Evolutionary conservation across 345 rosid genomes (phyloP).

Genomic region (Arabidopsis arenosa): DNA sequence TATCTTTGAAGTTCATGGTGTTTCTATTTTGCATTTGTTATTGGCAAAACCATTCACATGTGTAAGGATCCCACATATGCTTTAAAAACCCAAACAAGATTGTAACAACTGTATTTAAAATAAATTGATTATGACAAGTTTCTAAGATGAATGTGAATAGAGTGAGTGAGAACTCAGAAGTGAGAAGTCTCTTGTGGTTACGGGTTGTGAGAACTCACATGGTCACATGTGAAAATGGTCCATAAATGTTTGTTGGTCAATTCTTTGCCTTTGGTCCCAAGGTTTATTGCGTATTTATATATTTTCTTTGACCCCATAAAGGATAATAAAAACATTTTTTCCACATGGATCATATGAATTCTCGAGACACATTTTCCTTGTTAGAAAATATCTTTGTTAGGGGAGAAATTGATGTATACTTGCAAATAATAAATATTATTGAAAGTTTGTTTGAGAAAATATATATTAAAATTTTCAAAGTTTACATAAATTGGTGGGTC

Average conservation of each 20-base stretch:
- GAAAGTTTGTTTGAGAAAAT: background rate
- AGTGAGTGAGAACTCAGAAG: constrained; percentile 21
- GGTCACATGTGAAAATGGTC: constrained; percentile 45
- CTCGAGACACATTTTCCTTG: constrained; percentile 28
- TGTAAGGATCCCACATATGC: constrained; percentile 30
- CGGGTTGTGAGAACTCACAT: constrained; percentile 40
- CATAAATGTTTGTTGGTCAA: constrained; percentile 44
- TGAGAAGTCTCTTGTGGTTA: constrained; percentile 38
- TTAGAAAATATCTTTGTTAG: background rate
- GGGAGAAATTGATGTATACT: constrained; percentile 1
- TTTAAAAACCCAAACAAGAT: constrained; percentile 29
- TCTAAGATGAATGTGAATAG: background rate
- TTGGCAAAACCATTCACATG: constrained; percentile 37
- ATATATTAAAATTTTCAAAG: background rate
- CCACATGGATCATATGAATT: constrained; percentile 39
- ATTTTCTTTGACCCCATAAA: constrained; percentile 32
- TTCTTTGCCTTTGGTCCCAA: constrained; percentile 36
- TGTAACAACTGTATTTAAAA: constrained; percentile 1
- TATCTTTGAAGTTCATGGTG: constrained; percentile 30
- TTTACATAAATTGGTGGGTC: constrained; percentile 9
- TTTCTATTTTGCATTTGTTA: constrained; percentile 21
- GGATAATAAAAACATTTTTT: background rate
- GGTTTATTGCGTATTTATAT: constrained; percentile 18
- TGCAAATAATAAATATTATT: background rate
- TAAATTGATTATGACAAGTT: constrained; percentile 8